Conservation (phyloP, 345 rosid genomes). For the Citrus sinensis region DVS_A1.0 CM039161.1:6320001-6320500, state of each 20-base stretch:
- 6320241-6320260: not conserved
- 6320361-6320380: not conserved
- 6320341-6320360: not conserved
- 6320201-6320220: not conserved
- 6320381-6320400: not conserved
- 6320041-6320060: not conserved
- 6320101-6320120: constrained; percentile 21
- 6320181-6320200: constrained; percentile 1
- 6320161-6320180: constrained; percentile 72
- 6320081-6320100: constrained; percentile 52
- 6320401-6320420: not conserved
- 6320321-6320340: not conserved
- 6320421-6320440: not conserved
- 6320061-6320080: not conserved
- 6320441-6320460: not conserved
- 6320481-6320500: constrained; percentile 93
- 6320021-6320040: not conserved
- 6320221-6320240: not conserved
- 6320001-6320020: constrained; percentile 8
- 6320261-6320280: constrained; percentile 1
- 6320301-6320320: not conserved
- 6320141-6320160: constrained; percentile 74
- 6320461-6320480: not conserved
- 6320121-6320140: constrained; percentile 65
- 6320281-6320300: not conserved